Evolutionary conservation across 352 stramenopile genomes (phyloP), one percentile per base, ranked within the genome.

Genomic region (Pythium dissimile): DNA sequence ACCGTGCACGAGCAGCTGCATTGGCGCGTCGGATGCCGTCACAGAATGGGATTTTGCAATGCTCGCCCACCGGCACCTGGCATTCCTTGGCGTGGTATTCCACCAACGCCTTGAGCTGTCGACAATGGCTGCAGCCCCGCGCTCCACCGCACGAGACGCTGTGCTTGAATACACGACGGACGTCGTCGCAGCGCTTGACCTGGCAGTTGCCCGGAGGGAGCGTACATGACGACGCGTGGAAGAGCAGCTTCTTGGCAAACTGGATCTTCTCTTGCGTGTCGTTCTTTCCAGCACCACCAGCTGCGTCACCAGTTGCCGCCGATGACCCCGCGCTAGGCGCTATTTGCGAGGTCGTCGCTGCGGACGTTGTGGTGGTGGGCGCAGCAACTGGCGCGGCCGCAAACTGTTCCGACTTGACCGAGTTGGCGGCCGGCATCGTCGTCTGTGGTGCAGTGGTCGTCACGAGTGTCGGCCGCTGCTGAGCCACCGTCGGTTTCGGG

Each of bases 31-130:
- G 71, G 41, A 95, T 72, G 5, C 64, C 75, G 41, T 95, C 83
- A 41, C 85, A 93, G 45, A 95, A 95, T 5, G 85, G 80, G 53
- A 95, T 95, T 24, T 80, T 75, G 39, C 85, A 95, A 39, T 86
- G 81, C 10, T 92, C 81, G 15, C 61, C 75, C 13, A 81, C 58
- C 1, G 72, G 62, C n/a, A 88, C 69, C 2, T 60, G 34, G 24
- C 85, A 95, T 52, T 93, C 85, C 30, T 89, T 89, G 0, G 80
- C 83, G 50, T 95, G 83, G 38, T 92, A 91, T 34, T 95, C 91
- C 9, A 93, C 85, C 5, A 95, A 64, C 9, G 79, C 84, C 59
- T 88, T 88, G 15, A 95, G 46, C 54, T 95, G 85, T 27, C 90
- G 80, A 28, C 85, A 95, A 54, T 92, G 81, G 21, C 72, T 81